Evolutionary conservation across 768 basidiomycete genomes (phyloP), one percentile per base, ranked within the genome.

Genomic region (Boletus speciosus): DNA sequence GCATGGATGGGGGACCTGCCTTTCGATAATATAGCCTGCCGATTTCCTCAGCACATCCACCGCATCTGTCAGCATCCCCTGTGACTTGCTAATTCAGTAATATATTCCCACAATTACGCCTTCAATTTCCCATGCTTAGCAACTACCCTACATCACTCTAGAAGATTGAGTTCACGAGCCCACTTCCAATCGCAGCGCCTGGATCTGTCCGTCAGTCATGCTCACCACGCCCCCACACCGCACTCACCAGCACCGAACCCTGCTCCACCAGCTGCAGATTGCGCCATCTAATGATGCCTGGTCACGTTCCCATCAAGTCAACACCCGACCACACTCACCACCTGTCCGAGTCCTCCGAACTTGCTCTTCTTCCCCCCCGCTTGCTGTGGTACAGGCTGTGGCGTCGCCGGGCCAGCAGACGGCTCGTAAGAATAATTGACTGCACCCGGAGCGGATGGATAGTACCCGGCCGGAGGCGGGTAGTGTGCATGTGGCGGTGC

Each of bases 151-250:
- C 50, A 49, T 35, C 29, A 23, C 37, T 39, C 57, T 68, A 82
- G 65, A 81, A 80, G 37, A 80, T 72, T n/a, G 76, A 63, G 58
- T 79, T 73, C 57, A 82, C 66, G 25, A 81, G 62, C 14, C 71
- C 77, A 47, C 74, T 69, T 27, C 75, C 75, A 42, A 80, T 59
- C 21, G 76, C 76, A 56, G 75, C 74, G 36, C 80, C 80, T 80
- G 52, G 10, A 9, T 7, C 3, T 5, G 29, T 40, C 31, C 7
- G 6, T 57, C 42, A 61, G 56, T 42, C 16, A 8, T 8, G 6
- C 9, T 10, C 35, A 8, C n/a, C 21, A 14, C 9, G n/a, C 5
- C 2, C n/a, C 0, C 6, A 19, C 27, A 1, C 0, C 0, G 2
- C 14, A 65, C 74, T 60, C 21, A 72, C 76, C 75, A 49, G 75